These are phyloP conservation scores for Lasiosphaeriaceae sp. DNA, from an alignment of 495 filamentous ascomycete species.

Conservation along the genomic window DNA sequence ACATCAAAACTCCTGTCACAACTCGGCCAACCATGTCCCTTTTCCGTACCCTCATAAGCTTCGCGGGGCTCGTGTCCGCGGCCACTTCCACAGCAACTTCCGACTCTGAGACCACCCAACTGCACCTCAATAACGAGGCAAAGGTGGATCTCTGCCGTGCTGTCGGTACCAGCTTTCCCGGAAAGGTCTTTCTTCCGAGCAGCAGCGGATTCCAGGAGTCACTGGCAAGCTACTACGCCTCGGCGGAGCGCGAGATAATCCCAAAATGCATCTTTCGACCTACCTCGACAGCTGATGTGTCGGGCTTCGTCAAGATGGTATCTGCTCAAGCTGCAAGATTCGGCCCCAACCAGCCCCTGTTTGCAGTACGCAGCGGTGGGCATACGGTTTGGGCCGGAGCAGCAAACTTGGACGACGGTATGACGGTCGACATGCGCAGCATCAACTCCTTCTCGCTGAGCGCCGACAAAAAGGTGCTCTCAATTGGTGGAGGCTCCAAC, in stretches of 20 bases:
- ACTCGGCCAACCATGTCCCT: neutral
- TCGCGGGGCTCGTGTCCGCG: neutral
- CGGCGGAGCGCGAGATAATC: neutral
- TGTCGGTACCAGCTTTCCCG: neutral
- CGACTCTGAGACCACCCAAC: neutral
- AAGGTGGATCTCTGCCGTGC: neutral
- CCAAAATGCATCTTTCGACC: neutral
- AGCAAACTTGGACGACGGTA: slow-evolving; percentile 42
- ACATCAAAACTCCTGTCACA: neutral
- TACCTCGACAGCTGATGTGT: neutral
- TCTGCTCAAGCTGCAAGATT: neutral
- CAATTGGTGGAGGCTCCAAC: slow-evolving; percentile 36
- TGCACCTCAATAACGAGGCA: neutral
- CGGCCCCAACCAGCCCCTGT: slow-evolving; percentile 2
- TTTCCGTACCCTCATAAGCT: neutral
- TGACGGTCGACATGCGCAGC: slow-evolving; percentile 42
- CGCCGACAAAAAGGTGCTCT: slow-evolving; percentile 32
- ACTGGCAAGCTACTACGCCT: neutral
- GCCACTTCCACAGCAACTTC: neutral
- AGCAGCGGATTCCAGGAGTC: neutral
- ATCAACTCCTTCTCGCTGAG: slow-evolving; percentile 35
- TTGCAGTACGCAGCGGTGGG: slow-evolving; percentile 40
- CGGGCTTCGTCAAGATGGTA: neutral
- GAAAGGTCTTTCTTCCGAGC: neutral
- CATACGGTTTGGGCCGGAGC: slow-evolving; percentile 39